Conservation (phyloP, 345 rosid genomes). For the Moricandia arvensis region DNA sequence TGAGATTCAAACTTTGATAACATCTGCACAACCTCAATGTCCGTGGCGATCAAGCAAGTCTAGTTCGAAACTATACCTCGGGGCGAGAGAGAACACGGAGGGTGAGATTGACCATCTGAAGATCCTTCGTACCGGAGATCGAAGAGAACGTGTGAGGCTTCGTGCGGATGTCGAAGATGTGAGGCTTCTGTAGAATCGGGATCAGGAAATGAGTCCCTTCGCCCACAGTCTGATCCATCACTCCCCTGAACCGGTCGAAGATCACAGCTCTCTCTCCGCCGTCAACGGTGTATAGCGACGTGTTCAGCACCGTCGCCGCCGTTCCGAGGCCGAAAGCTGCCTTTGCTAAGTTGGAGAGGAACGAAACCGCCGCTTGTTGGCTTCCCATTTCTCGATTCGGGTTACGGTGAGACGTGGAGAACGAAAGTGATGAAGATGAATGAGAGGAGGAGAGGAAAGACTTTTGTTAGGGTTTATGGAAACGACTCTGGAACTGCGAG, state of each 20-base stretch:
- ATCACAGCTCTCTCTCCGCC: slow-evolving; percentile 96
- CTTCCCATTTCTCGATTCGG: slow-evolving; percentile 55
- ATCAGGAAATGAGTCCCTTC: slow-evolving; percentile 95
- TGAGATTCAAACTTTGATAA: not conserved
- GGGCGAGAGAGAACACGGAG: slow-evolving; percentile 97
- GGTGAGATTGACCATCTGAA: slow-evolving; percentile 97
- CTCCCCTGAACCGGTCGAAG: slow-evolving; percentile 91
- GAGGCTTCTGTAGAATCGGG: slow-evolving; percentile 89
- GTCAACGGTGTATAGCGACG: slow-evolving; percentile 95
- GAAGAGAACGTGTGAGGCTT: slow-evolving; percentile 96
- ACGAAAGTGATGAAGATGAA: not conserved
- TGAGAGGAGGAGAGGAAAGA: not conserved
- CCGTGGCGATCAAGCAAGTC: not conserved
- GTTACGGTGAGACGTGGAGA: not conserved
- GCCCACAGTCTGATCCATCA: slow-evolving; percentile 67
- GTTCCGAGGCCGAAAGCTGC: slow-evolving; percentile 86
- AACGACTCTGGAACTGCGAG: not conserved
- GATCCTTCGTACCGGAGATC: slow-evolving; percentile 93
- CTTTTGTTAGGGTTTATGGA: slow-evolving; percentile 37
- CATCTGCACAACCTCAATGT: not conserved
- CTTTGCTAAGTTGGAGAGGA: slow-evolving; percentile 64
- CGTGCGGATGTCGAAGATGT: slow-evolving; percentile 81
- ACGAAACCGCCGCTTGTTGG: slow-evolving; percentile 73
- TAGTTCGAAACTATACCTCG: slow-evolving; percentile 45
- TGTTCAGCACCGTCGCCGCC: slow-evolving; percentile 56